These are phyloP conservation scores for Crithidia sp. DNA, from an alignment of 208 protist genomes.

Conservation along the genomic window DNA sequence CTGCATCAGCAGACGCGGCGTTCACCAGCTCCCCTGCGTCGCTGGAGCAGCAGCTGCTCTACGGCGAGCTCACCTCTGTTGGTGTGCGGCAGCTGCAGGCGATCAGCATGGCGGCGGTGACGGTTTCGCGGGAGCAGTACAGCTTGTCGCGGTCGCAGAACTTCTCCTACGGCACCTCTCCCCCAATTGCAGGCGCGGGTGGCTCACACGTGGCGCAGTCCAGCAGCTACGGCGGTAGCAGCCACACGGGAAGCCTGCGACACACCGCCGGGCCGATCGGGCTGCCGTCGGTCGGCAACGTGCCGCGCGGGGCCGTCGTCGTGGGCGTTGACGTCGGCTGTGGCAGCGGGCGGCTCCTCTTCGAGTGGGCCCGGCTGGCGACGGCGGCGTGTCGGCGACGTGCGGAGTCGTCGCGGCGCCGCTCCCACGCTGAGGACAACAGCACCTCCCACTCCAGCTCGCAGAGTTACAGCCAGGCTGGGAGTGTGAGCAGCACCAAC, in stretches of 20 bases:
- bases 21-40: no score
- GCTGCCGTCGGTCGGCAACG: constrained; percentile 1
- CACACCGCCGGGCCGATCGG: background rate
- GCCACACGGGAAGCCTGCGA: background rate
- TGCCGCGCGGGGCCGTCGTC: constrained; percentile 28
- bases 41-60: constrained; percentile 43
- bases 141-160: constrained; percentile 11
- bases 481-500: background rate
- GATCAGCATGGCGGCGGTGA: constrained; percentile 32
- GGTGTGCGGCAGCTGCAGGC: constrained; percentile 69
- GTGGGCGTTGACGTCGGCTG: constrained; percentile 66
- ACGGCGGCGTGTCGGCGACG: constrained; percentile 28
- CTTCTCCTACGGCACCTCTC: constrained; percentile 1
- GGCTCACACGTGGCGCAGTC: background rate
- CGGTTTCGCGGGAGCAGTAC: constrained; percentile 18
- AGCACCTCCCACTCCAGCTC: constrained; percentile 6
- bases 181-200: background rate
- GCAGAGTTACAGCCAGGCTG: background rate
- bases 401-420: background rate
- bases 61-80: constrained; percentile 74
- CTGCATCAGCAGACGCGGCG: background rate
- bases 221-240: background rate
- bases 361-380: constrained; percentile 68
- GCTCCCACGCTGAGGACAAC: constrained; percentile 2
- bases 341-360: constrained; percentile 78